phyloP scores from a whole-genome alignment of 352 stramenopile genomes.

The Plasmopara muralis region DNA sequence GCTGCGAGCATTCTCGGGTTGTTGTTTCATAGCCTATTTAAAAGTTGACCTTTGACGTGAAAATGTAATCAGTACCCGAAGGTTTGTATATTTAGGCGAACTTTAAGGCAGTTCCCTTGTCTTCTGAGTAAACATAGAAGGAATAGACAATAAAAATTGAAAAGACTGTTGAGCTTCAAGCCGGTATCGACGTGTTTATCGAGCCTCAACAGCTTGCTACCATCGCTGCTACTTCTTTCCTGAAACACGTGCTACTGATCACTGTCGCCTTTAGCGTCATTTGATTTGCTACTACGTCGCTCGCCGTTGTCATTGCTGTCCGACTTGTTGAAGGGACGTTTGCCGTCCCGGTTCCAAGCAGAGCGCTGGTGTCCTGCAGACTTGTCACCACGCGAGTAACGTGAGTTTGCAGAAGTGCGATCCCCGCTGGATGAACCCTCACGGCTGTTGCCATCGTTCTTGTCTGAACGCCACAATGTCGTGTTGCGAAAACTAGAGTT shows the following conservation, averaged over 20 bases:
- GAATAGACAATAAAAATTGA: too few species aligned
- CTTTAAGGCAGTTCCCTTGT: too few species aligned
- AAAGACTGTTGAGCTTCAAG: too few species aligned
- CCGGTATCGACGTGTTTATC: too few species aligned
- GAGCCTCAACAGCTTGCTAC: not conserved
- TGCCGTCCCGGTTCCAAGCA: slow-evolving; percentile 53
- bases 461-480: slow-evolving; percentile 68
- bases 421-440: slow-evolving; percentile 13
- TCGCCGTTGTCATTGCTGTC: slow-evolving; percentile 31
- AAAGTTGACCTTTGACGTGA: not conserved
- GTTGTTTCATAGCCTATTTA: slow-evolving; percentile 26
- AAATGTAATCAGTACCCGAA: not conserved
- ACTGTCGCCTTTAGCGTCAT: slow-evolving; percentile 25
- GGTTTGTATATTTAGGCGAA: slow-evolving; percentile 32
- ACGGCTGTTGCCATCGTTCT: slow-evolving; percentile 30
- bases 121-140: too few species aligned
- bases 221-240: not conserved
- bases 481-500: slow-evolving; percentile 77
- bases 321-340: slow-evolving; percentile 48
- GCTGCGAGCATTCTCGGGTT: slow-evolving; percentile 38
- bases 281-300: slow-evolving; percentile 28
- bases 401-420: slow-evolving; percentile 29
- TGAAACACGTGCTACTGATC: not conserved
- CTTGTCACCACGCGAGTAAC: slow-evolving; percentile 48
- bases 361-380: slow-evolving; percentile 33